A percentile compares a stretch with the other conserved stretches of the same genome.
Evolutionary conservation across 1,284 basidiomycete genomes (phyloP).

Genomic region (Ganoderma resinaceum): DNA sequence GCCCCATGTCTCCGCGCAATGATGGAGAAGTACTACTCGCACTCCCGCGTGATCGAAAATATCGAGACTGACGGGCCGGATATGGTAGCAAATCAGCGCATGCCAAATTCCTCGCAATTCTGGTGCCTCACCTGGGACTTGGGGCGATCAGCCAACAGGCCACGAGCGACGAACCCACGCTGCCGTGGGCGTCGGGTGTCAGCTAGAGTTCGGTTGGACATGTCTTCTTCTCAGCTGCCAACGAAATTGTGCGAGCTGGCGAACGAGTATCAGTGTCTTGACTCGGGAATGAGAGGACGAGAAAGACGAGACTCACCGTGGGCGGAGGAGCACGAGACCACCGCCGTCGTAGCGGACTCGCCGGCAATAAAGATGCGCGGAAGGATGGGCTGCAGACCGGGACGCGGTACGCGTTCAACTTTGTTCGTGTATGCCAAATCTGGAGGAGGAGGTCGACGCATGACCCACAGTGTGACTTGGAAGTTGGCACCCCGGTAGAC

Average conservation of each 20-base stretch:
- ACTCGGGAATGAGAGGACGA: background rate
- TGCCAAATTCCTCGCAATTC: conserved; percentile 12
- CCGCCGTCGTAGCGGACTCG: background rate
- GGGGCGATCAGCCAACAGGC: background rate
- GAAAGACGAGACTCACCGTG: background rate
- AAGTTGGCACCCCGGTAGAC: background rate
- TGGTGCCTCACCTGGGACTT: background rate
- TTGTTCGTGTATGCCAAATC: background rate
- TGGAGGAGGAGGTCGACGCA: conserved; percentile 19
- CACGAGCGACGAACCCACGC: background rate
- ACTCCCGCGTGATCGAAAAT: conserved; percentile 31
- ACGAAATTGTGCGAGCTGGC: background rate
- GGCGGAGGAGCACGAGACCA: background rate
- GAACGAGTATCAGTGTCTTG: background rate
- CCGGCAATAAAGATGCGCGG: background rate
- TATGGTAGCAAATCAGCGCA: conserved; percentile 15
- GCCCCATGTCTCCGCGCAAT: conserved; percentile 30
- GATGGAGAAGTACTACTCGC: conserved; percentile 16
- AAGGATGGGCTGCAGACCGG: background rate
- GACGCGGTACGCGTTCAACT: background rate
- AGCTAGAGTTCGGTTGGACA: background rate
- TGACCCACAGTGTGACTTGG: conserved; percentile 23
- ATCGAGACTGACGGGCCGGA: conserved; percentile 25
- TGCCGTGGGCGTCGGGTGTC: background rate
- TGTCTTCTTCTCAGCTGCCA: background rate